Conservation (phyloP, 768 basidiomycete genomes). For the Lactifluus subvellereus region DNA sequence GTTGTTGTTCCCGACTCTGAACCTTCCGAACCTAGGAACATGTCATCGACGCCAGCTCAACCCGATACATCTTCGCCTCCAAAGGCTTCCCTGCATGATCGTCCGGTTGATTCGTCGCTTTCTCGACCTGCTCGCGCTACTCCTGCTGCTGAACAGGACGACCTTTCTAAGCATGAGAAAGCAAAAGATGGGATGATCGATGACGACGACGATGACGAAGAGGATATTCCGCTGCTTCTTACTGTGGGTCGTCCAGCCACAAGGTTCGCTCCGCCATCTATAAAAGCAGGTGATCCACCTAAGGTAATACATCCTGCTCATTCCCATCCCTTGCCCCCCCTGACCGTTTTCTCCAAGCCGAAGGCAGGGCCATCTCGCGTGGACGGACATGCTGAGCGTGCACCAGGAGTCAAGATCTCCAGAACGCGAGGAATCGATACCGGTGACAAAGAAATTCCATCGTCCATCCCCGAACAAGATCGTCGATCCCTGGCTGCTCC, state of each 20-base stretch:
- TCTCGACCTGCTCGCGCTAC: not conserved
- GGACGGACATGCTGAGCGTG: slow-evolving; percentile 13
- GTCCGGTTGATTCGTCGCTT: not conserved
- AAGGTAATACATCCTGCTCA: not conserved
- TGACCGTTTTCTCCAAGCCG: not conserved
- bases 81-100: not conserved
- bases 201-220: slow-evolving; percentile 30
- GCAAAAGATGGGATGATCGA: slow-evolving; percentile 27
- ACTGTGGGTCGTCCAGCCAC: slow-evolving; percentile 15
- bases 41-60: not conserved
- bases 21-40: slow-evolving; percentile 36
- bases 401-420: not conserved
- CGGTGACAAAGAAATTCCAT: slow-evolving; percentile 33
- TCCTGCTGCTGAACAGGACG: not conserved
- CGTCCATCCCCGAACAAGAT: slow-evolving; percentile 56
- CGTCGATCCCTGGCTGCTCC: slow-evolving; percentile 4
- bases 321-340: not conserved
- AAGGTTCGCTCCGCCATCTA: slow-evolving; percentile 5
- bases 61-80: not conserved
- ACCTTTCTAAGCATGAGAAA: slow-evolving; percentile 15
- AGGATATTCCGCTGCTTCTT: slow-evolving; percentile 43
- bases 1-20: slow-evolving; percentile 65
- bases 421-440: not conserved
- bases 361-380: not conserved
- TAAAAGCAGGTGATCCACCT: slow-evolving; percentile 24